phyloP scores from a whole-genome alignment of 2,329 filamentous ascomycete genomes.

The Hortaea sp. region DNA sequence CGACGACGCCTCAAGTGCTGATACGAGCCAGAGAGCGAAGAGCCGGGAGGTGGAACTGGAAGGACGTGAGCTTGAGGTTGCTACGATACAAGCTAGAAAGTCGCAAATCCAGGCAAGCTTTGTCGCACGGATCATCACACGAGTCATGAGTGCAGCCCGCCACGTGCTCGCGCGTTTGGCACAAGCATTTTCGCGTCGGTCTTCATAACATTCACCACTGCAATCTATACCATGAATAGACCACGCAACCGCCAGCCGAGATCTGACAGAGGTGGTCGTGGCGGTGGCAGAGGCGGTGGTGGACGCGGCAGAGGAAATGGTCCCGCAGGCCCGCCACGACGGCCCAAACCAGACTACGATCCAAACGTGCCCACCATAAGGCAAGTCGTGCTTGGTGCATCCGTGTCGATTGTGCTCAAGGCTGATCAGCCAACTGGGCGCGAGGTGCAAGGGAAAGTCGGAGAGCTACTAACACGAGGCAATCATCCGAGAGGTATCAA shows the following conservation, averaged over 20 bases:
- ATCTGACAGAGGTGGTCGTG: constrained; percentile 1
- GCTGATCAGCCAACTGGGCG: constrained; percentile 64
- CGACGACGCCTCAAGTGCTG: too few species aligned
- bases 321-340: neutral
- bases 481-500: constrained; percentile 73
- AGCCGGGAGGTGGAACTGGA: neutral
- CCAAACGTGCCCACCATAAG: constrained; percentile 20
- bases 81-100: neutral
- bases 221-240: constrained; percentile 13
- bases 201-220: neutral
- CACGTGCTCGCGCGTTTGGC: neutral
- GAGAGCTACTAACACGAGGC: constrained; percentile 59
- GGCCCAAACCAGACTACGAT: neutral
- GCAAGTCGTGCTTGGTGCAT: constrained; percentile 50
- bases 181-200: neutral
- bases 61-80: neutral
- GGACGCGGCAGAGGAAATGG: neutral
- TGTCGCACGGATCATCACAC: neutral
- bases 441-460: constrained; percentile 57
- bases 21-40: too few species aligned
- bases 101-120: neutral
- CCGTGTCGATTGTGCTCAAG: constrained; percentile 66
- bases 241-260: constrained; percentile 24
- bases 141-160: neutral
- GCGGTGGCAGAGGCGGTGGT: constrained; percentile 1